Evolutionary conservation across 1,284 basidiomycete species (phyloP), one percentile per base, ranked within the genome.

Genomic region (Ustilago nuda): DNA sequence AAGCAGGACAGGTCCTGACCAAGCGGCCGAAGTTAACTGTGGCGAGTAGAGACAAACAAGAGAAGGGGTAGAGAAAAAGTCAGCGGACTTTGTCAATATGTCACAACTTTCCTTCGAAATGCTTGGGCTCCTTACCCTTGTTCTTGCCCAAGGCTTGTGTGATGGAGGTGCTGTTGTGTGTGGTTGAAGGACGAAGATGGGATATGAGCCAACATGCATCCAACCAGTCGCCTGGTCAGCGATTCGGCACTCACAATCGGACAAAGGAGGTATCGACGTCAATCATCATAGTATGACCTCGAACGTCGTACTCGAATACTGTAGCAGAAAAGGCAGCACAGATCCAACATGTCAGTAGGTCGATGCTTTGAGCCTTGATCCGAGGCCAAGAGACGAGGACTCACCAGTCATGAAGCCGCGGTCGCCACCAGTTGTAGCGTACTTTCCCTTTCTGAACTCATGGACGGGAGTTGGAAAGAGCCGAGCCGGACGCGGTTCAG

Each of bases 221-320:
- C 23, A 27, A 2, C 23, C 23, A 27, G 23, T 3, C 23, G 17
- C 19, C 48, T 11, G 5, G 27, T 33, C 6, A 52, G 30, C 52
- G 2, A 15, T 19, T 9, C 9, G 4, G 33, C 23, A 60, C 73
- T 76, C 36, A 76, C 72, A 80, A 78, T 48, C 71, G 67, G 4
- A 80, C 64, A 19, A 67, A 76, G 11, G 76, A 78, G 0, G 67
- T 80, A 57, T 80, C 78, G 48, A 61, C 57, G 52, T 80, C 76
- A 50, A 80, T 78, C 78, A 80, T 77, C 66, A 80, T 75, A 1
- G 67, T 75, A 32, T 67, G 60, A 8, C 76, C 75, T 5, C 72
- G 56, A 2, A 76, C 66, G 4, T 76, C 64, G 54, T 80, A 80
- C 39, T 80, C 78, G 41, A 61, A 80, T 4, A 80, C 78, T 77